phyloP scores from a whole-genome alignment of 352 stramenopile genomes.

The Blastocystis sp. region DNA sequence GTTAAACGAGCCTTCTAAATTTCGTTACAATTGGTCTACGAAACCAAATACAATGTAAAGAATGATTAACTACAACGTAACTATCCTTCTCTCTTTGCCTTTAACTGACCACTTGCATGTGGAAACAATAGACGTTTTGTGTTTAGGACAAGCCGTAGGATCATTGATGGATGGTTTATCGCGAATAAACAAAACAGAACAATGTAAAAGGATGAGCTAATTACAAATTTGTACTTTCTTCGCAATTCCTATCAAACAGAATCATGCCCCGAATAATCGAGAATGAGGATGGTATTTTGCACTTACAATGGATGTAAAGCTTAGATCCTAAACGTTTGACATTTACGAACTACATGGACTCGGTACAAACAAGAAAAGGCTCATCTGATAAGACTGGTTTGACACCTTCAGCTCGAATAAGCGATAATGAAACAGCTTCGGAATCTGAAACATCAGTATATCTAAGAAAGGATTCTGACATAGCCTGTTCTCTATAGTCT shows the following conservation, averaged over 20 bases:
- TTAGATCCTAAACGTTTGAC: constrained; percentile 29
- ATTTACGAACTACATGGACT: constrained; percentile 26
- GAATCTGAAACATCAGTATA: constrained; percentile 45
- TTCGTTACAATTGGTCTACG: too few species aligned
- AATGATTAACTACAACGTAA: too few species aligned
- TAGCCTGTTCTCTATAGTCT: constrained; percentile 46
- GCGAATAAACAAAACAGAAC: background rate
- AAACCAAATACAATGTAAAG: background rate
- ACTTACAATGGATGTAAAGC: background rate
- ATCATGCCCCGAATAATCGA: constrained; percentile 55
- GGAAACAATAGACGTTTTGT: background rate
- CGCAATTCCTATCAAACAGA: constrained; percentile 14
- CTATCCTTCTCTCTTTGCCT: background rate
- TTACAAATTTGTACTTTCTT: background rate
- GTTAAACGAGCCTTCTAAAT: background rate
- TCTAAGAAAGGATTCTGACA: background rate
- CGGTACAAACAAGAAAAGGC: background rate
- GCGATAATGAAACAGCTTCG: constrained; percentile 35
- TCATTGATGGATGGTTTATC: background rate
- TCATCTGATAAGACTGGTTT: background rate
- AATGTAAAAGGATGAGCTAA: background rate
- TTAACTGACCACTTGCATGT: background rate
- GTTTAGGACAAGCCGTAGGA: background rate
- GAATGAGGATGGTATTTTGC: background rate
- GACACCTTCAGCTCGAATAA: background rate